Base-by-base conservation (phyloP, 1,139 yeast species). In the Nakaseomyces glabratus region DNA sequence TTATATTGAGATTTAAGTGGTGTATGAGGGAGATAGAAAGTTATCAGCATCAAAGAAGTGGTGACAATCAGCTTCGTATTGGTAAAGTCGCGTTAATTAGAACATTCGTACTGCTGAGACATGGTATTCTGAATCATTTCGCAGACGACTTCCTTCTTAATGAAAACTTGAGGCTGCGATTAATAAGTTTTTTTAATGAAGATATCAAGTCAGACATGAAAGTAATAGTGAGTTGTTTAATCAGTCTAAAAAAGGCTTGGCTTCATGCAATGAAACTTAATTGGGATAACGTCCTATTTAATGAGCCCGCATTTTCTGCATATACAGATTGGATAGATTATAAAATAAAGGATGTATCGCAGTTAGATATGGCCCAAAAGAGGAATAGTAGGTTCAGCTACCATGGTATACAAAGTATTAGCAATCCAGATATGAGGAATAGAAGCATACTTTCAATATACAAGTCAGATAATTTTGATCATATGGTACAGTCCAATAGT, bases 31-130 rank as follows among this genome's bases (percentile, higher is more conserved):
- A 65, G 54, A 49, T 65, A 57, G 31, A 47, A 40, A 29, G 49
- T 45, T n/a, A 26, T 26, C 8, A 10, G 8, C 28, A 31, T 4
- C 28, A 26, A 37, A 31, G 28, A 26, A 32, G 41, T 6, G 36
- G 42, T n/a, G 31, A 40, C 15, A 25, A 34, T 18, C 36, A 41
- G 11, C 24, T 24, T 15, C 49, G 45, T 21, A 36, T 31, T 9
- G 44, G 49, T 5, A 56, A 57, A 31, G 62, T 57, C 18, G 80
- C 81, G 1, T 63, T 84, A n/a, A 71, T 88, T 24, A 69, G 97
- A 46, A 79, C 93, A 0, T 90, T 88, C 62, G 95, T 85, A 24
- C 78, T 82, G 22, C 51, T 90, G 33, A 70, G 97, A 49, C 95
- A 85, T 58, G 90, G 97, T 95, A 60, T 90, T 20, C 60, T 82